Base-by-base conservation (phyloP, 345 rosid genomes). In the Heritiera littoralis region DNA sequence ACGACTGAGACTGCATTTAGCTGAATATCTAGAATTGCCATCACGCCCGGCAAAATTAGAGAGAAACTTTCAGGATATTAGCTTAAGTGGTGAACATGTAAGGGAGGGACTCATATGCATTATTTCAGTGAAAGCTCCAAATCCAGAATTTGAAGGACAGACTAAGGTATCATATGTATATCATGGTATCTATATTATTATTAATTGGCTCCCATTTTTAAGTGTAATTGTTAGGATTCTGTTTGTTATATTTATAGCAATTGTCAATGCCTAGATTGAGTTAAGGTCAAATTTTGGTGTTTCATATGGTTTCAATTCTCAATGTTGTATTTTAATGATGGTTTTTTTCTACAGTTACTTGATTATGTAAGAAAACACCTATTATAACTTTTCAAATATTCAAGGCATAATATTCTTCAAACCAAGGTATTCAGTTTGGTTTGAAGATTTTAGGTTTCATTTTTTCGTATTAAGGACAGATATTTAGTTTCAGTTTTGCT, bases 1-100 rank as follows among this genome's bases (percentile, higher is more conserved):
- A 95, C 98, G 46, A 92, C 96, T 72, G 99, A 95, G 80, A 95
- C 92, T 46, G 99, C 99, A 83, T 95, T 95, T 77, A 95, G 88
- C 86, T 95, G 99, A 84, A 95, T 95, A 63, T 87, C 86, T 80
- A 93, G 84, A 88, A 93, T 81, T 60, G 93, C 97, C 99, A 95
- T 93, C 56, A 93, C 86, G 61, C 99, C 99, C 99, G 93, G 92
- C 77, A 76, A 76, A 83, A 82, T 76, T 45, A 68, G 32, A 30
- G 23, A 52, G 54, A 15, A 45, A 58, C n/a, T 71, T 23, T 23
- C 28, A 23, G 28, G 28, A 23, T 23, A 23, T 23, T 23, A 23
- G 28, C 28, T 23, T 23, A 23, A 23, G 28, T 23, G 28, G 28
- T 23, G 28, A 23, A 23, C 28, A 23, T 23, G 28, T 23, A 23